Conservation (phyloP, 2,329 filamentous ascomycete species). For the Alternaria infectoria region DNA sequence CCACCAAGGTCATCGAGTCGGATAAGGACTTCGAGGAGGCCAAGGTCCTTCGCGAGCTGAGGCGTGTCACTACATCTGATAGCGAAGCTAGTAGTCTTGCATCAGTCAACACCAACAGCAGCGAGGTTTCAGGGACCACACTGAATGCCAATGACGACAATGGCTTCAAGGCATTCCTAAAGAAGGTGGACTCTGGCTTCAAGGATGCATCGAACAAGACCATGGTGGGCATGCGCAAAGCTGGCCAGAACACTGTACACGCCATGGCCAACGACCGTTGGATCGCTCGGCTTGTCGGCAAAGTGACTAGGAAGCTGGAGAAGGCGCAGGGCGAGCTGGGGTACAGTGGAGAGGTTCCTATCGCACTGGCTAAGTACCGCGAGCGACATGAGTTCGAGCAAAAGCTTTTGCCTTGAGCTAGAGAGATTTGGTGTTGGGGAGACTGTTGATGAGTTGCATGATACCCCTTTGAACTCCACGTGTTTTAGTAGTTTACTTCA, state of each 20-base stretch:
- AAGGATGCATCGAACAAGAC: conserved; percentile 45
- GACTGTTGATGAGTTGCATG: background rate
- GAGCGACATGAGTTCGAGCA: conserved; percentile 38
- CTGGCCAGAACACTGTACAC: conserved; percentile 48
- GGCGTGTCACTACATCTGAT: conserved; percentile 34
- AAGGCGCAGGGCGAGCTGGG: conserved; percentile 58
- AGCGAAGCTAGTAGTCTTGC: conserved; percentile 30
- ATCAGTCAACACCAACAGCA: conserved; percentile 25
- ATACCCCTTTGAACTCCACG: background rate
- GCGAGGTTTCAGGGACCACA: conserved; percentile 17
- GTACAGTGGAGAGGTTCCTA: conserved; percentile 57
- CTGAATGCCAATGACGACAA: conserved; percentile 21
- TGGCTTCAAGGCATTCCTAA: conserved; percentile 32
- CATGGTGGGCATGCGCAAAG: conserved; percentile 57
- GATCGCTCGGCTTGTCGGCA: conserved; percentile 62
- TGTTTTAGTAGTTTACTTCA: background rate
- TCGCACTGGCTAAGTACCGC: conserved; percentile 51
- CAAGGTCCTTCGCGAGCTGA: conserved; percentile 34
- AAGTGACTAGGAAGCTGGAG: conserved; percentile 57
- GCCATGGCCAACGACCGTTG: conserved; percentile 61
- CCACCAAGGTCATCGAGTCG: conserved; percentile 62
- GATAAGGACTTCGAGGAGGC: conserved; percentile 55
- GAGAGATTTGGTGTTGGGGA: background rate
- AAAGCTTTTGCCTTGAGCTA: conserved; percentile 44
- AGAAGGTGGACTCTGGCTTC: conserved; percentile 34